Percentiles rank a stretch among this genome's conserved stretches.
These are phyloP conservation scores for Cytospora schulzeri DNA, from an alignment of 2,329 filamentous ascomycete species.

Conservation along the genomic window DNA sequence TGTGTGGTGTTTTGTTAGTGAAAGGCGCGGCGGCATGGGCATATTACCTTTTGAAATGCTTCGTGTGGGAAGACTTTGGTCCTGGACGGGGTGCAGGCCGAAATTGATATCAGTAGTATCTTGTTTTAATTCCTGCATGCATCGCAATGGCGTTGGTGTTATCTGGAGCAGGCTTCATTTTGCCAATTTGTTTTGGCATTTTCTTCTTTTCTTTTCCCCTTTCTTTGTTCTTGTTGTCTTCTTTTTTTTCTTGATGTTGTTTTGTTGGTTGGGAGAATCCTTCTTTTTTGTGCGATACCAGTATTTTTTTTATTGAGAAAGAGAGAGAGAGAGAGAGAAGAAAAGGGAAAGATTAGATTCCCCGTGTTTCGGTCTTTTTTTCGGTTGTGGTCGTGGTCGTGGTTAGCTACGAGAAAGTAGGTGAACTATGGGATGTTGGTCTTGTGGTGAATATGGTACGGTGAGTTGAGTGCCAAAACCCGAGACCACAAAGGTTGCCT, in stretches of 20 bases:
- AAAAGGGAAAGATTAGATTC: background rate
- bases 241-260: background rate
- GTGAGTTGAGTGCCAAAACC: background rate
- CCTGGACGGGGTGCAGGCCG: conserved; percentile 8
- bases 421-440: background rate
- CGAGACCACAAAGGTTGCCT: background rate
- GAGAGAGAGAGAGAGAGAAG: background rate
- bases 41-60: background rate
- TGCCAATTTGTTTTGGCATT: background rate
- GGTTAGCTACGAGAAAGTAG: background rate
- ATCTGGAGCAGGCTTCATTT: conserved; percentile 21
- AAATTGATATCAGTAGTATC: conserved; percentile 12
- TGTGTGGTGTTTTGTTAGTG: background rate
- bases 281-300: conserved; percentile 1
- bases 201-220: background rate
- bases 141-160: conserved; percentile 23
- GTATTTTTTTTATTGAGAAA: background rate
- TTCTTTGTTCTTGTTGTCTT: background rate
- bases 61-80: background rate
- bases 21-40: background rate
- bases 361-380: background rate
- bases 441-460: background rate
- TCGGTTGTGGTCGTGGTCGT: background rate
- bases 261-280: background rate
- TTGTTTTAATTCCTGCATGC: conserved; percentile 21